Evolutionary conservation across 2,329 filamentous ascomycete species (phyloP), one percentile per base, ranked within the genome.

Genomic region (Aspergillus aculeatinus): DNA sequence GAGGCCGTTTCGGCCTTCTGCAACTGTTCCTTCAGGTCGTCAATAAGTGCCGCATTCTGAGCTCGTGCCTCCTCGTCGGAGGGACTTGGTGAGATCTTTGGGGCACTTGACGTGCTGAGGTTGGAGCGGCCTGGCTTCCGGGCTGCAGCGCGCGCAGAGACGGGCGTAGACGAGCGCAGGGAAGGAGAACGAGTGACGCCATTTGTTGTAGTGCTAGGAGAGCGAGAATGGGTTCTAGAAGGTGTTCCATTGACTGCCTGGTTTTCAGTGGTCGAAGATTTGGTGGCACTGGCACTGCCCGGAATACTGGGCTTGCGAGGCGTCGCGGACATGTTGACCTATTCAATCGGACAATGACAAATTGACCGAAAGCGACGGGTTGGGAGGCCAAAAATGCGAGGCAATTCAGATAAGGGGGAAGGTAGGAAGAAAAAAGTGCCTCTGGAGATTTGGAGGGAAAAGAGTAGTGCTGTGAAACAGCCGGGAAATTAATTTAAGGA

Each of bases 21-120:
- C 54, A 97, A 82, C 59, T 91, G 87, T 65, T 92, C 87, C 77
- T 92, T 92, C 60, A 97, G 80, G 65, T 97, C 92, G 65, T 96
- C 91, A 60, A 96, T 83, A 59, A 90, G 80, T 16, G 90, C 88
- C 48, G 91, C 82, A 63, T 89, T 88, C 76, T 95, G 92, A 19
- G 91, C 92, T 67, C 90, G 87, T 63, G 88, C 87, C 55, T 93
- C 89, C 65, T 92, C 84, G 58, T 91, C 87, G 52, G 75, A 75
- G 35, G 81, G 81, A 61, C 84, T 82, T 54, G 82, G 78, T 48
- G 76, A 72, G 51, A 74, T 71, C 60, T 79, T 80, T 63, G 81
- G 74, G 27, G 78, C 72, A 59, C 72, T 78, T 39, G 74, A 78
- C 68, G 75, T 76, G 69, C 76, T 79, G 49, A 79, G 70, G 55